A percentile compares a stretch with the other conserved stretches of the same genome.
phyloP scores from a whole-genome alignment of 1,139 yeast species.

The Geotrichum europaeum region DNA sequence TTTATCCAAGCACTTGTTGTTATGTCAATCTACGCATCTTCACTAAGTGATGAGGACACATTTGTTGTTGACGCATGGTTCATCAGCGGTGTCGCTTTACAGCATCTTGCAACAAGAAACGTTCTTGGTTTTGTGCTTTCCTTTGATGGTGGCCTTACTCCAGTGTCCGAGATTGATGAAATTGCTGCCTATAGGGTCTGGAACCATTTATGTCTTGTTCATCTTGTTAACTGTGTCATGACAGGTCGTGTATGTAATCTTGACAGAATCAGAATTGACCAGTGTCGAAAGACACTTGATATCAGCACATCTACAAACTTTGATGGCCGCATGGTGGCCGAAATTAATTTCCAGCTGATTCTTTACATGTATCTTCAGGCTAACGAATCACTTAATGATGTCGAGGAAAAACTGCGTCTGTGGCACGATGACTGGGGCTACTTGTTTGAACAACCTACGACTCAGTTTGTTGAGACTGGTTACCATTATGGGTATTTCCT shows the following conservation, averaged over 20 bases:
- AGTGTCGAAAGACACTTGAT: slow-evolving; percentile 57
- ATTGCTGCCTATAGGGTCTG: slow-evolving; percentile 55
- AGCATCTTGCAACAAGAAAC: slow-evolving; percentile 49
- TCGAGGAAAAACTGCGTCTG: slow-evolving; percentile 38
- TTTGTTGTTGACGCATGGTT: slow-evolving; percentile 55
- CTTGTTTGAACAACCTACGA: slow-evolving; percentile 63
- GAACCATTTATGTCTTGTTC: slow-evolving; percentile 69
- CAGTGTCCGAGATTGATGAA: slow-evolving; percentile 45
- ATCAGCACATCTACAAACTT: slow-evolving; percentile 66
- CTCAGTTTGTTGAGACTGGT: slow-evolving; percentile 72
- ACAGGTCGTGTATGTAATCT: slow-evolving; percentile 72
- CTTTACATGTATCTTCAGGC: slow-evolving; percentile 57
- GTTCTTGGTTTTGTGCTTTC: slow-evolving; percentile 35
- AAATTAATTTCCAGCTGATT: slow-evolving; percentile 57
- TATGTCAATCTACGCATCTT: slow-evolving; percentile 54
- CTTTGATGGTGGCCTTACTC: slow-evolving; percentile 31
- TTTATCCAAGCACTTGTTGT: slow-evolving; percentile 61
- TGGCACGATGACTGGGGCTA: slow-evolving; percentile 75
- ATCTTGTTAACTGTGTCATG: slow-evolving; percentile 59
- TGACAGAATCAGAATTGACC: slow-evolving; percentile 57
- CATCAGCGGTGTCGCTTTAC: slow-evolving; percentile 52
- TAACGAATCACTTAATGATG: slow-evolving; percentile 30
- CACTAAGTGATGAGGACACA: slow-evolving; percentile 49
- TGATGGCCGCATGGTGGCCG: slow-evolving; percentile 81
- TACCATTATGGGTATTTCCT: slow-evolving; percentile 60